These are phyloP conservation scores for Saksenaea oblongispora DNA, from an alignment of 371 early-diverging fungal species.

Conservation along the genomic window DNA sequence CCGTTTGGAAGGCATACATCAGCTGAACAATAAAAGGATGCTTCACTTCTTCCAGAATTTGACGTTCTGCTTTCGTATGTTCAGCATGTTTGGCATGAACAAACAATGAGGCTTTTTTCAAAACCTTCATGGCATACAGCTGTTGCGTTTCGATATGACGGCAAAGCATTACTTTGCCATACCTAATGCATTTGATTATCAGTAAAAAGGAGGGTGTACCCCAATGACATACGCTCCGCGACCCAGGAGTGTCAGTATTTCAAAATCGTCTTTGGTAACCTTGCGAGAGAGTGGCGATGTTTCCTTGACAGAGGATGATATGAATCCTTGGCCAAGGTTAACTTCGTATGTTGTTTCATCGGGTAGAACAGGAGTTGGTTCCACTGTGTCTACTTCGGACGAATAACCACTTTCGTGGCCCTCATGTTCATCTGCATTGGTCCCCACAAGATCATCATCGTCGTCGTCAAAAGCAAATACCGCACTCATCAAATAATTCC, in stretches of 20 bases:
- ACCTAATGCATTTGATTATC: no score
- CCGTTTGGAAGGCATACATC: constrained; percentile 93
- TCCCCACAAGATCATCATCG: constrained; percentile 17
- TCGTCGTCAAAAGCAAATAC: constrained; percentile 52
- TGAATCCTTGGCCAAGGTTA: constrained; percentile 29
- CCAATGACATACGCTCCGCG: constrained; percentile 86
- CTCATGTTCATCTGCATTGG: constrained; percentile 7
- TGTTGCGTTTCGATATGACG: constrained; percentile 29
- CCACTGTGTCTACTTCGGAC: constrained; percentile 37
- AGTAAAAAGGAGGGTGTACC: no score
- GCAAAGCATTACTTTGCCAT: constrained; percentile 47
- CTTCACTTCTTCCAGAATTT: constrained; percentile 74
- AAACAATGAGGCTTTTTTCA: constrained; percentile 83
- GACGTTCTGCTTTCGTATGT: constrained; percentile 75
- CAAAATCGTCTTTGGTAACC: constrained; percentile 88
- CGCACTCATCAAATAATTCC: constrained; percentile 35
- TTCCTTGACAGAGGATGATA: constrained; percentile 38
- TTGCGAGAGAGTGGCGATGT: constrained; percentile 21
- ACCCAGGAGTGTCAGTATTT: constrained; percentile 91
- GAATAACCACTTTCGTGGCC: constrained; percentile 39
- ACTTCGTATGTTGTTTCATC: constrained; percentile 47
- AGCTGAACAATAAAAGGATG: constrained; percentile 97
- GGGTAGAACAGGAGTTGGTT: constrained; percentile 27
- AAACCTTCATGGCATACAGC: constrained; percentile 92
- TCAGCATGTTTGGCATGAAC: constrained; percentile 72